Evolutionary conservation across 2,329 filamentous ascomycete species (phyloP), one percentile per base, ranked within the genome.

Genomic region (Dothistroma pini): DNA sequence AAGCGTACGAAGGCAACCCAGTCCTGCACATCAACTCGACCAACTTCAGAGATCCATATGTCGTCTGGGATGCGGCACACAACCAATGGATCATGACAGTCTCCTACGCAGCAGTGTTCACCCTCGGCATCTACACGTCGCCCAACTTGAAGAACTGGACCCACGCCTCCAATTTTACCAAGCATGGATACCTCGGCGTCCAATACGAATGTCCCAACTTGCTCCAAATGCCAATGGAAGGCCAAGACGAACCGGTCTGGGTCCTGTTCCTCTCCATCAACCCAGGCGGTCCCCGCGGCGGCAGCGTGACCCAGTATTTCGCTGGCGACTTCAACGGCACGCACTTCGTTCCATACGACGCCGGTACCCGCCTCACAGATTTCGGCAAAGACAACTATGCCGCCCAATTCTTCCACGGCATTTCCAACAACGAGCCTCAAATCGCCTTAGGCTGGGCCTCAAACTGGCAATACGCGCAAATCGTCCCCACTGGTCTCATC

Each of bases 171-270:
- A 87, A 87, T 70, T 86, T 87, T 68, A 80, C 81, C 2, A 74
- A 79, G 60, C 72, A 79, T 51, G 83, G 81, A 16, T 75, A 84
- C 1, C 77, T 82, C 2, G 85, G 81, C 5, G 67, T 80, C 0
- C 83, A 86, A 67, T 87, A 85, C 67, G 86, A 88, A 71, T 88
- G 85, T 56, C 86, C 86, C 0, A 88, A 87, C 64, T 71, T 88
- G 41, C 79, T 88, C 1, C 75, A 78, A 34, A 80, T 88, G 58
- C 83, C 82, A 0, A 77, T 85, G 44, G 68, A 75, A 4, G 76
- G 69, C 64, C 76, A 61, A 3, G 76, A 79, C 50, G 73, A 78
- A 21, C 73, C 72, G 21, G 74, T 73, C 48, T 80, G 74, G 69
- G 74, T 84, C 22, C 69, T 86, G 65, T 66, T 75, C 3, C 77